phyloP scores from a whole-genome alignment of 352 stramenopile genomes.

The Globisporangium megalacanthum region DNA sequence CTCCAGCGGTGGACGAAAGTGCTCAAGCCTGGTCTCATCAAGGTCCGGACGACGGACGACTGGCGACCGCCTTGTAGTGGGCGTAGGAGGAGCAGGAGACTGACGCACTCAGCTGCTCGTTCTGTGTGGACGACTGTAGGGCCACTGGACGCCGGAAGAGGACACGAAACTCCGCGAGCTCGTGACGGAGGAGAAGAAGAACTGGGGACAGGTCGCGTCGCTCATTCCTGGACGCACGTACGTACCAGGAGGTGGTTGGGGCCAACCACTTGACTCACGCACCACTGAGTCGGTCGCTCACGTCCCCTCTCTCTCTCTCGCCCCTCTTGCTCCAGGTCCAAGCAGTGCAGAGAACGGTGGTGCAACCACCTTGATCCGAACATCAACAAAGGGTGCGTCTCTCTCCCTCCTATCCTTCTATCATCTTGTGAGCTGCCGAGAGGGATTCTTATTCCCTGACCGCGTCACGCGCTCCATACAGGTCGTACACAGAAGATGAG shows the following conservation, averaged over 20 bases:
- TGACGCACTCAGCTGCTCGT: no score
- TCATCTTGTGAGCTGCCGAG: not conserved
- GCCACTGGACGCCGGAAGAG: slow-evolving; percentile 90
- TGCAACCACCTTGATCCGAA: slow-evolving; percentile 90
- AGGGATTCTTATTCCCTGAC: no score
- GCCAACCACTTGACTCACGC: not conserved
- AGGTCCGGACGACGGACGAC: slow-evolving; percentile 23
- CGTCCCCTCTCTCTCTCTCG: not conserved
- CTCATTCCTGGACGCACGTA: slow-evolving; percentile 81
- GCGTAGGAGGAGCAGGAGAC: not conserved
- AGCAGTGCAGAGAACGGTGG: slow-evolving; percentile 91
- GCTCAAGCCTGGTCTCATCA: slow-evolving; percentile 90
- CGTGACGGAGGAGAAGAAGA: slow-evolving; percentile 85
- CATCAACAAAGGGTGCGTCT: slow-evolving; percentile 88
- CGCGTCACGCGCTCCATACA: slow-evolving; percentile 11
- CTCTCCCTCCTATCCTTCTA: not conserved
- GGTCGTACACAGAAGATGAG: slow-evolving; percentile 86
- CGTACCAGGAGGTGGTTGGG: slow-evolving; percentile 13
- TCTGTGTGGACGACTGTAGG: slow-evolving; percentile 28
- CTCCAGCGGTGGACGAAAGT: slow-evolving; percentile 93
- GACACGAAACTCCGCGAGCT: slow-evolving; percentile 80
- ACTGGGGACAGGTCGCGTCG: slow-evolving; percentile 86
- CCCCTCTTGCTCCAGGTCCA: slow-evolving; percentile 50
- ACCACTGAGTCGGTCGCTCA: not conserved
- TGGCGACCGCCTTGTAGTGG: slow-evolving; percentile 2